Conservation (phyloP, 495 filamentous ascomycete species). For the Penicillium lividum region DNA sequence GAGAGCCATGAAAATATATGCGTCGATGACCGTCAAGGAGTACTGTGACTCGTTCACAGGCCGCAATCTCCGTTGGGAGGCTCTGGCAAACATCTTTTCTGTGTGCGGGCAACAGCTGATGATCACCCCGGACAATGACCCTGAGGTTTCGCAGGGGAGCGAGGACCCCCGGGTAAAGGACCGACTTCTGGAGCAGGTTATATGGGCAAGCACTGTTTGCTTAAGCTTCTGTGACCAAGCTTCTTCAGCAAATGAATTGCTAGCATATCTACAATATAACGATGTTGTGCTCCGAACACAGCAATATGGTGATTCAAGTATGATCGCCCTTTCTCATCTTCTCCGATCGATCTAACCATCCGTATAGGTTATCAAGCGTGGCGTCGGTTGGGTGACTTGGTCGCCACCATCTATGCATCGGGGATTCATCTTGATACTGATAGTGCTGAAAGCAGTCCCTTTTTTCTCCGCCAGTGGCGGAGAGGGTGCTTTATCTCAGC, state of each 20-base stretch:
- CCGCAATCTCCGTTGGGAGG: constrained; percentile 59
- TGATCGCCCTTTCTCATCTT: constrained; percentile 18
- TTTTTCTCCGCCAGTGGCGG: constrained; percentile 53
- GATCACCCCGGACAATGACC: constrained; percentile 41
- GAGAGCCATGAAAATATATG: constrained; percentile 26
- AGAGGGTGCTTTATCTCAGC: constrained; percentile 54
- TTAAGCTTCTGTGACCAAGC: constrained; percentile 49
- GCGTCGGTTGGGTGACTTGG: constrained; percentile 53
- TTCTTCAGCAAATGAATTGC: constrained; percentile 48
- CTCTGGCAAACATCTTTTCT: constrained; percentile 54
- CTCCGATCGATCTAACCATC: background rate
- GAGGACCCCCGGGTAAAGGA: constrained; percentile 28
- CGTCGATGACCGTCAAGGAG: constrained; percentile 36
- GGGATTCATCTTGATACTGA: constrained; percentile 57
- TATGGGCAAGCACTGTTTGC: constrained; percentile 45
- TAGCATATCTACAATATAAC: constrained; percentile 47
- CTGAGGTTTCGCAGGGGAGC: constrained; percentile 26
- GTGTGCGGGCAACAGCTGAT: constrained; percentile 45
- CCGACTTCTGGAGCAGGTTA: constrained; percentile 36
- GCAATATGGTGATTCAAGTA: constrained; percentile 54
- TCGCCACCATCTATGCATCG: constrained; percentile 55
- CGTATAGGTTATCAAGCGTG: constrained; percentile 50
- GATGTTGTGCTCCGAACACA: constrained; percentile 48
- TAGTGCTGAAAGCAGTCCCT: constrained; percentile 44
- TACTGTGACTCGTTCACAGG: constrained; percentile 51